Percentiles rank a stretch among this genome's conserved stretches.
These are phyloP conservation scores for Wallacemonas rigidus DNA, from an alignment of 208 protist species.

Conservation along the genomic window DNA sequence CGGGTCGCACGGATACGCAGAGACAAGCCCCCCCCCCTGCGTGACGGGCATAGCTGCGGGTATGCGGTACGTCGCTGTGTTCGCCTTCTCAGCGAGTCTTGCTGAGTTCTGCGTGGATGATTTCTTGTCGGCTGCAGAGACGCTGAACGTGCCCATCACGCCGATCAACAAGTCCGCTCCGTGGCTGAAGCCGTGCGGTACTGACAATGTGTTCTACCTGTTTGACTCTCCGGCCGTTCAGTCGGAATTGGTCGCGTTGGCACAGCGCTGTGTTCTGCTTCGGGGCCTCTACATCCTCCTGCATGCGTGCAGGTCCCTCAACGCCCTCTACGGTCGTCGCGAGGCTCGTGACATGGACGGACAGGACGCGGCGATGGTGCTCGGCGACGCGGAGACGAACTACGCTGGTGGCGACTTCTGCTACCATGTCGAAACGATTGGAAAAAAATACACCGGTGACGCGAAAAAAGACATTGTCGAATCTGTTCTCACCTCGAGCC, in stretches of 20 bases:
- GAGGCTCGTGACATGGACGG: not conserved
- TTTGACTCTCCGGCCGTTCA: conserved; percentile 16
- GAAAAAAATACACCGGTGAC: conserved; percentile 56
- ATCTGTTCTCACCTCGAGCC: conserved; percentile 19
- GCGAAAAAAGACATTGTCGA: conserved; percentile 52
- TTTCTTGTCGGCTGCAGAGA: conserved; percentile 46
- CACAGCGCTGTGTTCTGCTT: conserved; percentile 26
- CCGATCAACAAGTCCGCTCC: conserved; percentile 22
- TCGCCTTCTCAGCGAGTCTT: conserved; percentile 66
- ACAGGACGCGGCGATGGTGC: conserved; percentile 11
- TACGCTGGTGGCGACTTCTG: conserved; percentile 33
- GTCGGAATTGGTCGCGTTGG: conserved; percentile 19
- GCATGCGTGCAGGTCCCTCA: conserved; percentile 42
- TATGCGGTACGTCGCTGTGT: conserved; percentile 74
- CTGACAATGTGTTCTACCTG: conserved; percentile 16
- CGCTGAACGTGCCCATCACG: conserved; percentile 36
- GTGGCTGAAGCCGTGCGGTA: conserved; percentile 15
- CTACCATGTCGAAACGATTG: conserved; percentile 76
- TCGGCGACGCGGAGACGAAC: conserved; percentile 32
- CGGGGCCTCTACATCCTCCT: conserved; percentile 41
- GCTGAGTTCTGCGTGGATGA: conserved; percentile 56
- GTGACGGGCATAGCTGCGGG: not conserved
- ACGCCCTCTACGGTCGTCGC: conserved; percentile 36
- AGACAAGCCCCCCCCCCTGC: not conserved
- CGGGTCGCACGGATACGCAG: not conserved